phyloP scores from a whole-genome alignment of 306 rosid genomes.

The apple (Malus domestica) region ASM211411v1 NC_041799.1:33518001-33518500 shows the following conservation, averaged over 20 bases:
- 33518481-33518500: slow-evolving; percentile 82
- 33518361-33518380: not conserved
- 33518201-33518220: slow-evolving; percentile 75
- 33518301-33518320: not conserved
- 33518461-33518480: slow-evolving; percentile 88
- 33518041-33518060: slow-evolving; percentile 95
- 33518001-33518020: slow-evolving; percentile 42
- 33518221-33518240: slow-evolving; percentile 72
- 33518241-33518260: slow-evolving; percentile 1
- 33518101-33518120: not conserved
- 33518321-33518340: not conserved
- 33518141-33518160: not conserved
- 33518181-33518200: slow-evolving; percentile 88
- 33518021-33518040: slow-evolving; percentile 99
- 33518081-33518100: slow-evolving; percentile 66
- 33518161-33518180: slow-evolving; percentile 32
- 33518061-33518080: slow-evolving; percentile 95
- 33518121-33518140: not conserved
- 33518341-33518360: not conserved
- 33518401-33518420: slow-evolving; percentile 61
- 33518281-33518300: not conserved
- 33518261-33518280: not conserved
- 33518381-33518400: slow-evolving; percentile 59
- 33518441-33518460: slow-evolving; percentile 89
- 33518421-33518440: slow-evolving; percentile 89